Conservation (phyloP, 306 rosid genomes). For the Acacia acuminata region DNA sequence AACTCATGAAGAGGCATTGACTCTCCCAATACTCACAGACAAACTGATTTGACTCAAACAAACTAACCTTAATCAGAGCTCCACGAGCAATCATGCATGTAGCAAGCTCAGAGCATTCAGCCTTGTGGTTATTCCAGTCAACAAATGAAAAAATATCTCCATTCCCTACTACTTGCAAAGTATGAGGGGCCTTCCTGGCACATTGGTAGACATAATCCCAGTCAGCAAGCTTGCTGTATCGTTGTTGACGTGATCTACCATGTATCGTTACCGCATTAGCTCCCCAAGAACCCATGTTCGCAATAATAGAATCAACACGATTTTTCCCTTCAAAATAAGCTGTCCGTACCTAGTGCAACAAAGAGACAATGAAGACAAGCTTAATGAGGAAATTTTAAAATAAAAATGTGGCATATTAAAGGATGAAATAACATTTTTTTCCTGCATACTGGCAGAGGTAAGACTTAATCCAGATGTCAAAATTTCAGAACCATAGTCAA, state of each 20-base stretch:
- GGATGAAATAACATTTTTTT: not conserved
- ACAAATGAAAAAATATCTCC: conserved; percentile 80
- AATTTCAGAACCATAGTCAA: not conserved
- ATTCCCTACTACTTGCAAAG: conserved; percentile 78
- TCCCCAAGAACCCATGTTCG: conserved; percentile 83
- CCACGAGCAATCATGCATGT: conserved; percentile 93
- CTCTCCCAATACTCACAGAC: conserved; percentile 14
- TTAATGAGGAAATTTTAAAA: conserved; percentile 1
- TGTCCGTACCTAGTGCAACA: conserved; percentile 70
- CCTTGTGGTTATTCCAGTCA: conserved; percentile 79
- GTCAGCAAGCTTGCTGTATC: conserved; percentile 97
- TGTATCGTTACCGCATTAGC: conserved; percentile 86
- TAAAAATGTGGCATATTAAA: not conserved
- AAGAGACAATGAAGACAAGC: conserved; percentile 19
- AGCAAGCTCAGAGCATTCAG: conserved; percentile 75
- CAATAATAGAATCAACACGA: conserved; percentile 80
- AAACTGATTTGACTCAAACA: conserved; percentile 24
- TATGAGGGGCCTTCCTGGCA: conserved; percentile 59
- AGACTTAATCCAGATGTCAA: conserved; percentile 12
- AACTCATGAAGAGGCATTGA: not conserved
- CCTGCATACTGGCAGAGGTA: not conserved
- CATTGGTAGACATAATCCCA: conserved; percentile 88
- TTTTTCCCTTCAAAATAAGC: conserved; percentile 91
- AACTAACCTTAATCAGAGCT: conserved; percentile 79
- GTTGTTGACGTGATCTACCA: conserved; percentile 95